Evolutionary conservation across 2,329 filamentous ascomycete genomes (phyloP).

Genomic region (Fonsecaea erecta): DNA sequence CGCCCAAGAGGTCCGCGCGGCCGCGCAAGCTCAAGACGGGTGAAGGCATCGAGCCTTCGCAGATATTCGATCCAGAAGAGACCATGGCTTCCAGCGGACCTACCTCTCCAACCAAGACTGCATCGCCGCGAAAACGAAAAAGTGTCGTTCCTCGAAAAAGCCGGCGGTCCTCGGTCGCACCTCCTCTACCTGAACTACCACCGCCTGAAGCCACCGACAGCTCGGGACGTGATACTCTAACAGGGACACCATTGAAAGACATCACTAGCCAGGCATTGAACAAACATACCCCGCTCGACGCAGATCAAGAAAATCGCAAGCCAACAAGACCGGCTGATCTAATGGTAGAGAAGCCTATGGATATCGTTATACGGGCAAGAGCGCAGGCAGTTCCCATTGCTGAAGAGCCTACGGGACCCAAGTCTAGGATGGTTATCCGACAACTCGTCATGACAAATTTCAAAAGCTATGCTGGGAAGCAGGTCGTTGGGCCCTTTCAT

Average conservation of each 20-base stretch:
- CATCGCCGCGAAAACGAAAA: constrained; percentile 70
- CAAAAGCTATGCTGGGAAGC: constrained; percentile 95
- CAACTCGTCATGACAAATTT: constrained; percentile 94
- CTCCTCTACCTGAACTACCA: constrained; percentile 45
- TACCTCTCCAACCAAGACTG: constrained; percentile 57
- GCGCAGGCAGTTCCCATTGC: constrained; percentile 61
- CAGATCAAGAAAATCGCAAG: constrained; percentile 60
- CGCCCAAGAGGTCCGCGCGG: constrained; percentile 42
- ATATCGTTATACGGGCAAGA: constrained; percentile 87
- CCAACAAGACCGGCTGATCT: constrained; percentile 78
- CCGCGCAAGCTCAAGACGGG: constrained; percentile 53
- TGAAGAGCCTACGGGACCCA: constrained; percentile 77
- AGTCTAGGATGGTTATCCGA: constrained; percentile 87
- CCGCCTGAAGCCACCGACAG: constrained; percentile 61
- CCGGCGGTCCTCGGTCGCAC: constrained; percentile 44
- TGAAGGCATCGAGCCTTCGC: constrained; percentile 63
- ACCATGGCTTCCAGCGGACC: constrained; percentile 54
- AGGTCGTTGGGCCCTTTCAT: constrained; percentile 96
- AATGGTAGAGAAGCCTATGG: constrained; percentile 84
- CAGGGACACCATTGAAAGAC: constrained; percentile 69
- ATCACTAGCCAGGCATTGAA: constrained; percentile 72
- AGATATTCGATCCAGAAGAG: constrained; percentile 63
- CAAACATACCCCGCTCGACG: constrained; percentile 56
- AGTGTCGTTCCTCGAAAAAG: constrained; percentile 55
- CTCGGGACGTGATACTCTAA: constrained; percentile 59